Evolutionary conservation across 192 early-diverging fungal species (phyloP), one percentile per base, ranked within the genome.

Genomic region (Kappamyces sp.): DNA sequence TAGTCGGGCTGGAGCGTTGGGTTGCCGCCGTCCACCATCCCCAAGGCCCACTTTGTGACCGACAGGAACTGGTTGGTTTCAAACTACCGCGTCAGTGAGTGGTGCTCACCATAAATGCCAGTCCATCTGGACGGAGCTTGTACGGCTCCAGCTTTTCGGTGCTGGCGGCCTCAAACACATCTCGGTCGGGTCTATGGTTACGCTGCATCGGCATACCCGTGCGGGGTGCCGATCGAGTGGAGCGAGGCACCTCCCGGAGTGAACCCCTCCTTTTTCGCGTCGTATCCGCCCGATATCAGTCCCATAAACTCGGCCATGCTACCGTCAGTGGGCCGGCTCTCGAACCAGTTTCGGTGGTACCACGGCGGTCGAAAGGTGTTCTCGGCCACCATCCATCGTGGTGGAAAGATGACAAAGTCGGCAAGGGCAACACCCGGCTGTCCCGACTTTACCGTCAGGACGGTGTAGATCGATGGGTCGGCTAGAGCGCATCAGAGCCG

Each of bases 231-330:
- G 2, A 55, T 57, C 60, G 52, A 72, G 66, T 80, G 78, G 5
- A 80, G 54, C 15, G 86, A 88, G 40, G 86, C 93, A 46, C 95
- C 95, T 33, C 95, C 95, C 14, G 95, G 93, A 49, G 88, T 65
- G 62, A 98, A 96, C 11, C 89, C 91, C 41, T 83, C 88, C 42
- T 83, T 80, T 63, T 98, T 98, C 59, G 88, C 95, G 70, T 98
- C 95, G 65, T 98, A 98, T 7, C 77, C 76, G 48, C 95, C 95
- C 22, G 70, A 68, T 60, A 98, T 95, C 48, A 98, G 73, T 12
- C 95, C 95, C 93, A 98, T 94, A 74, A 95, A 98, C 75, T 98
- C 95, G 54, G 89, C 85, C 91, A 94, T 94, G 71, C 84, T 63
- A 32, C 12, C 8, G 1, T 30, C 9, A 42, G 40, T 7, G 40